These are phyloP conservation scores for Pholiota microspora DNA, from an alignment of 768 basidiomycete species.

Conservation along the genomic window DNA sequence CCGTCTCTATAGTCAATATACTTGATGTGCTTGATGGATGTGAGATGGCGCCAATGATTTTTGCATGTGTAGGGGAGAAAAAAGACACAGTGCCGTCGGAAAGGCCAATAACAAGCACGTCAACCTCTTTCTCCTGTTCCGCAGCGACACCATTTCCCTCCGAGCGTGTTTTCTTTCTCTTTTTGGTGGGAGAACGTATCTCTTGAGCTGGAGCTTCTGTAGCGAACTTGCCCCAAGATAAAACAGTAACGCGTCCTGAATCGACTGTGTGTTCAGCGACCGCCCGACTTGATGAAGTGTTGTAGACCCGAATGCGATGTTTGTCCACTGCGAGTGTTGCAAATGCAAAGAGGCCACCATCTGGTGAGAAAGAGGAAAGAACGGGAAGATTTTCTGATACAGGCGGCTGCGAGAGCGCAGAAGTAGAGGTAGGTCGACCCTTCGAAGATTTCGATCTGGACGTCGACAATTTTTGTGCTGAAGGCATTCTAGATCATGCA, in stretches of 20 bases:
- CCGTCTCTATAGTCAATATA: constrained; percentile 45
- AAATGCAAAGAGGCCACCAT: constrained; percentile 55
- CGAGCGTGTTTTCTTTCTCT: constrained; percentile 56
- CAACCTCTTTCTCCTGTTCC: constrained; percentile 26
- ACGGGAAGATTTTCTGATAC: constrained; percentile 45
- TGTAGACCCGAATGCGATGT: constrained; percentile 65
- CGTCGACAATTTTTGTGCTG: constrained; percentile 50
- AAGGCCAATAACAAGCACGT: constrained; percentile 56
- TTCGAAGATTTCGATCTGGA: constrained; percentile 49
- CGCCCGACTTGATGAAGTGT: constrained; percentile 52
- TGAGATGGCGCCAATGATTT: constrained; percentile 52
- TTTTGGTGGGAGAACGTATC: constrained; percentile 43
- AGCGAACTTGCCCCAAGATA: constrained; percentile 47
- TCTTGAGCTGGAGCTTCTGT: constrained; percentile 14
- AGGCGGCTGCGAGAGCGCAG: constrained; percentile 53
- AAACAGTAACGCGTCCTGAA: constrained; percentile 49
- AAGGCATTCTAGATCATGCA: constrained; percentile 33
- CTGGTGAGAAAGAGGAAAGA: constrained; percentile 59
- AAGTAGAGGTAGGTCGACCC: constrained; percentile 50
- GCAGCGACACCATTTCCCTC: constrained; percentile 24
- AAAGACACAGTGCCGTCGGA: constrained; percentile 57
- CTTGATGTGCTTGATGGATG: constrained; percentile 53
- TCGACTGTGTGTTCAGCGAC: constrained; percentile 59
- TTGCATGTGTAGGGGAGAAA: constrained; percentile 62
- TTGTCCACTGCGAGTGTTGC: constrained; percentile 69